These are phyloP conservation scores for Gossypium herbaceum DNA, from an alignment of 345 rosid species.

Conservation along the genomic window DNA sequence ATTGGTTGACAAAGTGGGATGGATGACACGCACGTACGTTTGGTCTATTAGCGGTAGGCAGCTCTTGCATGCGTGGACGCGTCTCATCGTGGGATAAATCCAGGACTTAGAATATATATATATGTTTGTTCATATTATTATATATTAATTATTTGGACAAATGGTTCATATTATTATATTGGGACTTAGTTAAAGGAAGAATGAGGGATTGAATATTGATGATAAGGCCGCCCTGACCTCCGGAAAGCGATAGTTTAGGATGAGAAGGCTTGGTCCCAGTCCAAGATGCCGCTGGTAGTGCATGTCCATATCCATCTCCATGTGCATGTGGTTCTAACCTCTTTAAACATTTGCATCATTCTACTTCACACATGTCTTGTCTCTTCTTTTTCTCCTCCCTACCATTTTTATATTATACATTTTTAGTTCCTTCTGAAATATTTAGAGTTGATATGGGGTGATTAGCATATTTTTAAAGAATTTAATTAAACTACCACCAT, in stretches of 20 bases:
- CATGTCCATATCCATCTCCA: not conserved
- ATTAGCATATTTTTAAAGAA: too few relatives aligned
- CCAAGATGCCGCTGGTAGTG: not conserved
- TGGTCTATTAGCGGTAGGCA: not conserved
- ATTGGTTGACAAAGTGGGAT: not conserved
- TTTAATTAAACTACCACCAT: too few relatives aligned
- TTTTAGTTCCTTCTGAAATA: not conserved
- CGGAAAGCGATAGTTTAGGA: not conserved
- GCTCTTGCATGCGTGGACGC: not conserved
- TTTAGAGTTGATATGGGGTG: too few relatives aligned
- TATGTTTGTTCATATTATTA: too few relatives aligned
- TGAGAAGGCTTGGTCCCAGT: not conserved
- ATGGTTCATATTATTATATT: too few relatives aligned
- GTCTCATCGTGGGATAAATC: not conserved
- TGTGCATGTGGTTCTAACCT: not conserved
- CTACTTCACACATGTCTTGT: not conserved
- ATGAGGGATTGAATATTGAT: not conserved
- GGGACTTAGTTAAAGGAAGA: not conserved
- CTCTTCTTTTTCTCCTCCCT: not conserved
- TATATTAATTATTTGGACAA: not conserved
- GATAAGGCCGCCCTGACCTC: not conserved
- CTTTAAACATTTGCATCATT: not conserved
- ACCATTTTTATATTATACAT: not conserved
- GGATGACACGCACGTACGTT: not conserved
- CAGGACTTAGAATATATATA: not conserved